phyloP scores from a whole-genome alignment of 805 yeast genomes.

The Candida sithepensis region DNA sequence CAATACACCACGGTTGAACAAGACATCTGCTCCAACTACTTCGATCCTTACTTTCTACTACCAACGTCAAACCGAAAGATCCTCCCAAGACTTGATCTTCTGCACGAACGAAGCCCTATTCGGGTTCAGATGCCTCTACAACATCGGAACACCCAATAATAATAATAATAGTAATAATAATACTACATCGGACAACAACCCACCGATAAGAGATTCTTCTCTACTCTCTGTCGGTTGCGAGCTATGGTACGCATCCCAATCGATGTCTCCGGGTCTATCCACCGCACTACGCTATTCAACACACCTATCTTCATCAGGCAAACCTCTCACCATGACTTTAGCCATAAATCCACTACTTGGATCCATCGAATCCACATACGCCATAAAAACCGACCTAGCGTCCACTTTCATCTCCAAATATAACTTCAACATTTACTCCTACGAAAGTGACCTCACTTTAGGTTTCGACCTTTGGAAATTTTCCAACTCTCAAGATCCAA shows the following conservation, averaged over 20 bases:
- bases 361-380: slow-evolving; percentile 80
- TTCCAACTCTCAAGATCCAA: too few species aligned
- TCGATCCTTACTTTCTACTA: slow-evolving; percentile 65
- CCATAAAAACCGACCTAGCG: slow-evolving; percentile 72
- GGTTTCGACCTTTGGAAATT: slow-evolving; percentile 86
- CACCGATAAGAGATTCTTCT: slow-evolving; percentile 19
- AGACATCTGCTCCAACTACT: slow-evolving; percentile 31
- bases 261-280: slow-evolving; percentile 87
- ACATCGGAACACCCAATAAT: too few species aligned
- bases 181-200: slow-evolving; percentile 1
- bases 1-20: slow-evolving; percentile 44
- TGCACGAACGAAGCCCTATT: slow-evolving; percentile 80
- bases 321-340: slow-evolving; percentile 84
- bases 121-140: slow-evolving; percentile 78
- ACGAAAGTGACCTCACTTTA: slow-evolving; percentile 77
- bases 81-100: slow-evolving; percentile 70
- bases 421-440: slow-evolving; percentile 88
- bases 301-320: slow-evolving; percentile 72
- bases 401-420: slow-evolving; percentile 80
- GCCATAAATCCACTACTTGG: slow-evolving; percentile 90
- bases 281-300: slow-evolving; percentile 83
- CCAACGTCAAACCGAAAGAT: slow-evolving; percentile 62
- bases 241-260: slow-evolving; percentile 78
- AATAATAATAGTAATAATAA: too few species aligned
- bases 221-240: slow-evolving; percentile 79